These are phyloP conservation scores for Parachaetomium inaequale DNA, from an alignment of 495 filamentous ascomycete genomes.

Conservation along the genomic window DNA sequence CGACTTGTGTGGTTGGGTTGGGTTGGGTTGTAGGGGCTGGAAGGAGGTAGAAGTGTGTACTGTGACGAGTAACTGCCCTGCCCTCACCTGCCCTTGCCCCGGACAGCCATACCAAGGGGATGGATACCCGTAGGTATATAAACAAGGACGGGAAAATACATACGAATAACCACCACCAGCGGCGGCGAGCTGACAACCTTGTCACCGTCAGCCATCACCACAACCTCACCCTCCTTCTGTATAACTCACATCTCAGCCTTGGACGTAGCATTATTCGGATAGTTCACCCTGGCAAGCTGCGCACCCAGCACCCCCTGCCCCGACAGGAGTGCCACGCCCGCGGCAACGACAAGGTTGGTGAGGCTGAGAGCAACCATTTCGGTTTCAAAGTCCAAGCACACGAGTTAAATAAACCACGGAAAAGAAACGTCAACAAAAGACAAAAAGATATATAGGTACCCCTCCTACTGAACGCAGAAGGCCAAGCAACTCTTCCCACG, in stretches of 20 bases:
- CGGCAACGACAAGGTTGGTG: background rate
- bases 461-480: no score
- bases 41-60: background rate
- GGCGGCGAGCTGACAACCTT: slow-evolving; percentile 49
- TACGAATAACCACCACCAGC: slow-evolving; percentile 51
- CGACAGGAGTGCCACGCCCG: background rate
- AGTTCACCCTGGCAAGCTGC: slow-evolving; percentile 37
- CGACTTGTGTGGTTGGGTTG: no score
- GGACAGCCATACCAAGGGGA: no score
- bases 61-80: no score
- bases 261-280: slow-evolving; percentile 40
- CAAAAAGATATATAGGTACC: no score
- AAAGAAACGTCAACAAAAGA: no score
- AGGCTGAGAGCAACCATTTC: background rate
- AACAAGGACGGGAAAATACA: background rate
- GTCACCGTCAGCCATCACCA: slow-evolving; percentile 22
- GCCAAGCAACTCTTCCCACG: no score
- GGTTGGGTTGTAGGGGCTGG: background rate
- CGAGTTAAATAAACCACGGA: no score
- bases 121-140: no score
- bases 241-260: slow-evolving; percentile 37
- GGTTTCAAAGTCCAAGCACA: background rate
- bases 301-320: slow-evolving; percentile 18
- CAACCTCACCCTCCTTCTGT: background rate
- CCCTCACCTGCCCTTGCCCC: no score